Evolutionary conservation across 495 filamentous ascomycete genomes (phyloP).

Genomic region (Xylaria longipes): DNA sequence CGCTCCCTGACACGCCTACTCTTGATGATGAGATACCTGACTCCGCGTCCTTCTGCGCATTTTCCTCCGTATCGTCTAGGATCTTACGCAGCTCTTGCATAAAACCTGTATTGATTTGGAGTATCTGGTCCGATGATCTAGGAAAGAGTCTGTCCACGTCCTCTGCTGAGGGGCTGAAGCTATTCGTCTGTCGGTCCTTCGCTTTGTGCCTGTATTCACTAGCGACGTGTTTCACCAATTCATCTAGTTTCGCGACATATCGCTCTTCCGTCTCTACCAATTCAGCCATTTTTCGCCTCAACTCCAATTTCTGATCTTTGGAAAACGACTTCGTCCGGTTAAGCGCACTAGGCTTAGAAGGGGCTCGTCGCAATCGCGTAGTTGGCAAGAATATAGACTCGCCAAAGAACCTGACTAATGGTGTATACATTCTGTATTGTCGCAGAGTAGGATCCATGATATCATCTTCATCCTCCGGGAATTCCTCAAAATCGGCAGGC

Average conservation of each 20-base stretch:
- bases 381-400: conserved; percentile 87
- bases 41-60: conserved; percentile 73
- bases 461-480: conserved; percentile 64
- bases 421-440: conserved; percentile 75
- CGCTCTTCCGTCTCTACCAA: conserved; percentile 91
- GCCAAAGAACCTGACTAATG: conserved; percentile 78
- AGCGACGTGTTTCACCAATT: conserved; percentile 76
- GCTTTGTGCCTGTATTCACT: conserved; percentile 75
- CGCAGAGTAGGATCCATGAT: conserved; percentile 63
- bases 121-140: conserved; percentile 73
- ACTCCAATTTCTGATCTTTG: conserved; percentile 78
- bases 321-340: conserved; percentile 75
- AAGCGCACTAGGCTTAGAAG: conserved; percentile 81
- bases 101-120: conserved; percentile 80
- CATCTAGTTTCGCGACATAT: conserved; percentile 85
- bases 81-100: conserved; percentile 73
- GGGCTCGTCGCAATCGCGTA: conserved; percentile 81
- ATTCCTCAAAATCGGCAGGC: conserved; percentile 55
- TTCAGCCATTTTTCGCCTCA: conserved; percentile 90
- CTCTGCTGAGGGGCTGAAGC: conserved; percentile 73
- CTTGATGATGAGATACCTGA: conserved; percentile 40
- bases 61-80: conserved; percentile 82
- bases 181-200: conserved; percentile 60
- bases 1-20: conserved; percentile 56
- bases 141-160: conserved; percentile 83